Evolutionary conservation across 202 grass and related monocot species (phyloP).

Genomic region (Digitaria exilis): DNA sequence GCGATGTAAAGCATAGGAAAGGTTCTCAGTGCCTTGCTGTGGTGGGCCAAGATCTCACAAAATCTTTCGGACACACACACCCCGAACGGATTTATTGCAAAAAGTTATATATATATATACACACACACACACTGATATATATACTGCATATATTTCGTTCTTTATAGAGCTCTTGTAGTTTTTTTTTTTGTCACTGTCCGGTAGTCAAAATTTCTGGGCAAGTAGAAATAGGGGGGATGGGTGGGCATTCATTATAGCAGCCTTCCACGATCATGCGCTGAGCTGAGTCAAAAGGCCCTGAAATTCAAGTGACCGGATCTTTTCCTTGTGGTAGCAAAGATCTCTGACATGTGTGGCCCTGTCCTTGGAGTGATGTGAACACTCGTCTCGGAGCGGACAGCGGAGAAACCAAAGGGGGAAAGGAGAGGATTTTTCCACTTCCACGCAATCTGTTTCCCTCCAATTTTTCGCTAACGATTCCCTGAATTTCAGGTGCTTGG

Average conservation of each 20-base stretch:
- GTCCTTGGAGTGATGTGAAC: slow-evolving; percentile 61
- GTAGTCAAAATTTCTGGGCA: slow-evolving; percentile 32
- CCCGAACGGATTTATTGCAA: slow-evolving; percentile 22
- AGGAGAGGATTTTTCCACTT: slow-evolving; percentile 2
- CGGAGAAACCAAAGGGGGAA: slow-evolving; percentile 14
- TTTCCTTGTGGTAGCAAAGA: slow-evolving; percentile 61
- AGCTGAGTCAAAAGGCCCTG: slow-evolving; percentile 47
- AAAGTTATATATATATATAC: background rate
- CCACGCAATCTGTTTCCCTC: slow-evolving; percentile 23
- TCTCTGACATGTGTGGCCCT: slow-evolving; percentile 65
- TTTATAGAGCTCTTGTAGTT: background rate
- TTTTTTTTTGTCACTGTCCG: slow-evolving; percentile 26
- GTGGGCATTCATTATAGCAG: slow-evolving; percentile 21
- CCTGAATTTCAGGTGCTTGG: slow-evolving; percentile 70
- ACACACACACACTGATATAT: too few species aligned
- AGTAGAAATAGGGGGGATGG: background rate
- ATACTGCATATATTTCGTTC: too few species aligned
- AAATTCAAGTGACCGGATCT: slow-evolving; percentile 43
- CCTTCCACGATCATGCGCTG: background rate
- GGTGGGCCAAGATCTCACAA: slow-evolving; percentile 56
- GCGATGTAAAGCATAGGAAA: slow-evolving; percentile 41
- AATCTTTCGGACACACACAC: slow-evolving; percentile 46
- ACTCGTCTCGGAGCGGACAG: slow-evolving; percentile 17
- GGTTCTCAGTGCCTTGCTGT: slow-evolving; percentile 39
- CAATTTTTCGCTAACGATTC: background rate